Evolutionary conservation across 2,329 filamentous ascomycete species (phyloP), one percentile per base, ranked within the genome.

Genomic region (Monosporascus sp.): DNA sequence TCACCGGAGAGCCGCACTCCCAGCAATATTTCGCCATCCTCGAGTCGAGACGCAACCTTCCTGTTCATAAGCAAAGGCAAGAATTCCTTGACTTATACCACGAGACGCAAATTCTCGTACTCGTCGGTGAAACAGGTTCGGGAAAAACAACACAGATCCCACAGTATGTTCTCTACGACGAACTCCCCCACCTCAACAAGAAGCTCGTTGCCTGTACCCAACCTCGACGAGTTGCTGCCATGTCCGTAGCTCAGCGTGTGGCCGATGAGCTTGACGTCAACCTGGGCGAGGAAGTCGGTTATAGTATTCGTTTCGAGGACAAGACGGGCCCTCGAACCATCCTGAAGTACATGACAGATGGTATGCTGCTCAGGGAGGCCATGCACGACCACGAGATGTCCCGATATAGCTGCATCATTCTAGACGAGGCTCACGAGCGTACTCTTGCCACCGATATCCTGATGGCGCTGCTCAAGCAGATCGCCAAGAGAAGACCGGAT

Each of bases 301-400:
- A 97, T 77, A 97, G 90, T 71, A 97, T 99, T 70, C 91, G 94
- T 78, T 99, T 99, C 72, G 95, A 99, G 73, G 94, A 99, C 71
- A 89, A 86, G 76, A 97, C 94, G 1, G 83, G 88, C 49, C 84
- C 85, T 54, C 91, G 89, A 72, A 99, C 94, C 1, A 84, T 95
- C 56, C 83, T 99, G 69, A 99, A 99, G 78, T 99, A 99, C 78
- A 99, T 99, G 94, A 99, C 95, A 45, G 94, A 99, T 68, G 95
- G 95, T 83, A 97, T 99, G 88, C 85, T 99, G 65, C 80, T 97
- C 66, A 81, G 94, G 66, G 94, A 99, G 74, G 92, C 94, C 53
- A 96, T 99, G 86, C 87, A 97, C 72, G 94, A 99, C 71, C 89
- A 92, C 67, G 83, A 95, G 63, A 84, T 99, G 74, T 87, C 82